Evolutionary conservation across 148 eudicot species (phyloP).

Genomic region (Rhododendron mucronatum): DNA sequence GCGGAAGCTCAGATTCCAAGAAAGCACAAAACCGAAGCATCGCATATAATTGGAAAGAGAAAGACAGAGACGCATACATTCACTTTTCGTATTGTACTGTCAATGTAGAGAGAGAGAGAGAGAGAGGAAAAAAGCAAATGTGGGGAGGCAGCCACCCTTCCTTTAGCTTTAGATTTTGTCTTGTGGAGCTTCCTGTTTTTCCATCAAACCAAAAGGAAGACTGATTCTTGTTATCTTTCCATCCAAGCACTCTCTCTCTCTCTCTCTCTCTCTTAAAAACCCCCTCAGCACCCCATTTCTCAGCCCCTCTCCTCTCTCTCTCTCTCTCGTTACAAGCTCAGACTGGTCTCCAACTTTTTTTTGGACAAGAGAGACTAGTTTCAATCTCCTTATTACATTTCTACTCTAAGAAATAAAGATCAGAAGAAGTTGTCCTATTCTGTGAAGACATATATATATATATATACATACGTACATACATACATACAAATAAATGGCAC

Average conservation of each 20-base stretch:
- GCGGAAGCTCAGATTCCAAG: slow-evolving; percentile 17
- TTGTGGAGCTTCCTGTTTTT: too few relatives aligned
- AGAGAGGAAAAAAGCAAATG: neutral
- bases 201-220: too few relatives aligned
- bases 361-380: slow-evolving; percentile 7
- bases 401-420: neutral
- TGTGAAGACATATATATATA: neutral
- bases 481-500: slow-evolving; percentile 41
- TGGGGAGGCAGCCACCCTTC: too few relatives aligned
- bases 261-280: slow-evolving; percentile 34
- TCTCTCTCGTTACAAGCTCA: neutral
- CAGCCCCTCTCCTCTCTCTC: slow-evolving; percentile 8
- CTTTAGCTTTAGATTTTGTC: too few relatives aligned
- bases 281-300: slow-evolving; percentile 14
- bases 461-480: neutral
- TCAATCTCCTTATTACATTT: neutral
- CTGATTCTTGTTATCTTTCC: too few relatives aligned
- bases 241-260: neutral
- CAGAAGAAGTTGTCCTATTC: neutral
- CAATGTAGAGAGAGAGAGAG: neutral
- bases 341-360: slow-evolving; percentile 2
- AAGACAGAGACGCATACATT: neutral
- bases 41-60: slow-evolving; percentile 11
- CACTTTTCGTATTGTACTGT: neutral
- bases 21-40: slow-evolving; percentile 20